Evolutionary conservation across 169 alveolate species (phyloP).

Genomic region (Plasmodium relictum): DNA sequence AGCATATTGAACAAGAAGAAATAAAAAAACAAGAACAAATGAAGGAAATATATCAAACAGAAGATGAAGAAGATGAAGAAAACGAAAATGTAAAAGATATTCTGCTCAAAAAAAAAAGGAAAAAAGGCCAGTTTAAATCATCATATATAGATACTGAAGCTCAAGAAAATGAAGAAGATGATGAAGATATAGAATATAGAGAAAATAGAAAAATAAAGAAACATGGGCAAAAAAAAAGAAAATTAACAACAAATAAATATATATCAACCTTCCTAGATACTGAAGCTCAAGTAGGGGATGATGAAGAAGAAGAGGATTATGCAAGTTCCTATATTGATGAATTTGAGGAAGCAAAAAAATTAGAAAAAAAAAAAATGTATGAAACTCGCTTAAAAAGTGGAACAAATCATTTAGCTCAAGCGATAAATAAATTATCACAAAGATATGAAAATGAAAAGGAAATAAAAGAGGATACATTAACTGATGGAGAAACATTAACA

Average conservation of each 20-base stretch:
- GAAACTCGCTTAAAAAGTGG: constrained; percentile 84
- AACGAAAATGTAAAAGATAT: neutral
- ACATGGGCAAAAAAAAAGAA: constrained; percentile 22
- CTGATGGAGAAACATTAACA: constrained; percentile 79
- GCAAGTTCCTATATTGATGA: constrained; percentile 89
- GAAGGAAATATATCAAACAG: neutral
- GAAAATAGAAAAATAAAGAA: neutral
- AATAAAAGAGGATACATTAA: constrained; percentile 81
- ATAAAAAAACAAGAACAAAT: too few species aligned
- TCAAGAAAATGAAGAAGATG: constrained; percentile 13
- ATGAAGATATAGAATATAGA: neutral
- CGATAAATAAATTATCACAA: constrained; percentile 88
- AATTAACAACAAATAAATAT: constrained; percentile 58
- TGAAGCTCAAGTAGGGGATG: constrained; percentile 89
- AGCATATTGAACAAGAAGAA: too few species aligned
- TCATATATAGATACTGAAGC: constrained; percentile 5
- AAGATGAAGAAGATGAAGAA: constrained; percentile 8
- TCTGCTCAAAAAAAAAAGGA: neutral
- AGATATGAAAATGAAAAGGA: constrained; percentile 87
- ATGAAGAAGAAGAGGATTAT: constrained; percentile 88
- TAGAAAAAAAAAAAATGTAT: constrained; percentile 83
- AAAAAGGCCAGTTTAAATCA: neutral
- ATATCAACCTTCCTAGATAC: constrained; percentile 90
- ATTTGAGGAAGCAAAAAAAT: constrained; percentile 83
- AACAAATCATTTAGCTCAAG: constrained; percentile 88